Conservation (phyloP, 257 asterid species). For the Solanum bukasovii region DNA sequence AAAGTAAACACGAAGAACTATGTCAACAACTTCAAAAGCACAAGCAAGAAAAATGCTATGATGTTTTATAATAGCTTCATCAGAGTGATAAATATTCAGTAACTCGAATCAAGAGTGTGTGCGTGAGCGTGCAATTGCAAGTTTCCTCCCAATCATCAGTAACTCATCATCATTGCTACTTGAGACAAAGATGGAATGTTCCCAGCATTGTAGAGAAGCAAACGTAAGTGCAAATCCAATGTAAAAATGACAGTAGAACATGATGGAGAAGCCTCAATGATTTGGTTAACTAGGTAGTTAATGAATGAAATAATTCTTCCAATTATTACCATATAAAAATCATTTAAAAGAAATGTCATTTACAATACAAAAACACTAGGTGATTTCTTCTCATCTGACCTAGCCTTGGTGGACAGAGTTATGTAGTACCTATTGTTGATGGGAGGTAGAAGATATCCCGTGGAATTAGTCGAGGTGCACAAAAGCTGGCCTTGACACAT, state of each 20-base stretch:
- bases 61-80: neutral
- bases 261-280: neutral
- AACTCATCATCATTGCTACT: neutral
- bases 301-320: neutral
- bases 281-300: neutral
- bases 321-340: neutral
- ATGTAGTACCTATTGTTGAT: neutral
- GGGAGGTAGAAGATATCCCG: neutral
- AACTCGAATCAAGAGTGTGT: neutral
- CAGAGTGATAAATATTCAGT: neutral
- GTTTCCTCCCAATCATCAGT: neutral
- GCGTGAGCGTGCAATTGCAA: neutral
- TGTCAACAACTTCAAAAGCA: neutral
- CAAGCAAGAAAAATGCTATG: neutral
- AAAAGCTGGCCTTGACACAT: neutral
- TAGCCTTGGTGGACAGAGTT: neutral
- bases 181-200: neutral
- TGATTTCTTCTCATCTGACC: neutral
- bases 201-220: neutral
- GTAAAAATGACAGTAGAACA: neutral
- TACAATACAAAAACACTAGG: neutral
- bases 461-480: neutral
- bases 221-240: neutral
- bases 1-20: neutral
- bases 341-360: neutral